Evolutionary conservation across 176 grass and related monocot genomes (phyloP), one percentile per base, ranked within the genome.

Genomic region (Oryza officinalis): DNA sequence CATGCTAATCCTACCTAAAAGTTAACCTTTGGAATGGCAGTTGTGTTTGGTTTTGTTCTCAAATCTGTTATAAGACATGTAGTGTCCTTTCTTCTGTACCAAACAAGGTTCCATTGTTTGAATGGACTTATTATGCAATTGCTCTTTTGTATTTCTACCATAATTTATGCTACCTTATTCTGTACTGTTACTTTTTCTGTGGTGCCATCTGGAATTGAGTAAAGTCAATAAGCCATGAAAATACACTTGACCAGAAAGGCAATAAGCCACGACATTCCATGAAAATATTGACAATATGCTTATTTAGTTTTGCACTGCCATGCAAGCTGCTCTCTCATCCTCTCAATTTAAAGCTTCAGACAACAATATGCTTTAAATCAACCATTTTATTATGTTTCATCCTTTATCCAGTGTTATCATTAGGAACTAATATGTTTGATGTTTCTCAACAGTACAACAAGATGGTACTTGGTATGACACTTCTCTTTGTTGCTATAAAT

Each of bases 401-500:
- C 43, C 43, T 44, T 44, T 44, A 44, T 44, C 43, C 43, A 44
- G 7, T 44, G 43, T 44, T 12, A 44, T 44, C 43, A 44, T 44
- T 44, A 26, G 27, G 20, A 59, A 50, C 57, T 86, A 66, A 74
- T 40, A 33, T 57, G 4, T 59, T 38, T 50, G 10, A 65, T 73
- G 31, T 66, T 57, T 54, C 44, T 57, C 66, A 12, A 31, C 61
- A 86, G 46, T 32, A 20, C 45, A 86, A 86, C 43, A 80, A 80
- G 20, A 81, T 81, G 61, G 32, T 59, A 72, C 49, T 57, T 80
- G 84, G 69, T 41, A 67, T 86, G 44, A 68, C 70, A 74, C 70
- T 70, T 81, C 85, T 86, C 32, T 75, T 74, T 75, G 74, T 81
- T 73, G 84, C 84, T 74, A 31, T 54, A 67, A 67, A 74, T 86